These are phyloP conservation scores for Aspergillus arachidicola DNA, from an alignment of 2,329 filamentous ascomycete species.

Conservation along the genomic window DNA sequence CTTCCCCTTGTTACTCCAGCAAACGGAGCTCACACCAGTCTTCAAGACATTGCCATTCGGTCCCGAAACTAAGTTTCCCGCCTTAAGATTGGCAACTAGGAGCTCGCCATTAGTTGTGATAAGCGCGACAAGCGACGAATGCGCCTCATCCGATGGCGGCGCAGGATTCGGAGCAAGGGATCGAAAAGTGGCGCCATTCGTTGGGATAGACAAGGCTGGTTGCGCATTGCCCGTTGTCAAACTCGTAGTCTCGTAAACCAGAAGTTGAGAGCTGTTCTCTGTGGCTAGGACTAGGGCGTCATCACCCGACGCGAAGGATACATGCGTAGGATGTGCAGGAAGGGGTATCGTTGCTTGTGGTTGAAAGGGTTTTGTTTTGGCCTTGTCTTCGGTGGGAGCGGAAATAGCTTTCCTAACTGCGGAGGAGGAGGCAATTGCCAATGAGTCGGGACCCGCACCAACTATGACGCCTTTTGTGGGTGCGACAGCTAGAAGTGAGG, in stretches of 20 bases:
- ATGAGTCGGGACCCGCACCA: constrained; percentile 78
- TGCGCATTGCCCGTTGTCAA: constrained; percentile 68
- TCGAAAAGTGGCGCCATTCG: constrained; percentile 73
- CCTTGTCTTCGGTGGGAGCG: constrained; percentile 58
- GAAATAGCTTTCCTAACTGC: constrained; percentile 75
- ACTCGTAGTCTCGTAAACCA: constrained; percentile 75
- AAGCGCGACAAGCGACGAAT: constrained; percentile 72
- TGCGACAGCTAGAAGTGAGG: constrained; percentile 83
- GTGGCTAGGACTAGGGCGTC: constrained; percentile 80
- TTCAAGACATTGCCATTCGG: constrained; percentile 68
- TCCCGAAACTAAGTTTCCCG: constrained; percentile 60
- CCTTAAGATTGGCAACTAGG: constrained; percentile 78
- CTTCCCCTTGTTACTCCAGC: constrained; percentile 93
- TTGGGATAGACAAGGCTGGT: constrained; percentile 73
- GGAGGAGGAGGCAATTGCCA: constrained; percentile 77
- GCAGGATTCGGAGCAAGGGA: constrained; percentile 80
- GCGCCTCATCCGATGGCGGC: constrained; percentile 48
- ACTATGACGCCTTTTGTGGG: constrained; percentile 79
- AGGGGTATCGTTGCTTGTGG: constrained; percentile 74
- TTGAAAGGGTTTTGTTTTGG: constrained; percentile 69
- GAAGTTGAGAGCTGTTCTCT: constrained; percentile 77
- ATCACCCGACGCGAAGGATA: constrained; percentile 90
- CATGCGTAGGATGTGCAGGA: constrained; percentile 77
- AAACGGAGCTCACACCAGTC: constrained; percentile 75
- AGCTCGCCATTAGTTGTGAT: constrained; percentile 81